These are phyloP conservation scores for Chlorophyllum brunneum DNA, from an alignment of 768 basidiomycete species.

Conservation along the genomic window DNA sequence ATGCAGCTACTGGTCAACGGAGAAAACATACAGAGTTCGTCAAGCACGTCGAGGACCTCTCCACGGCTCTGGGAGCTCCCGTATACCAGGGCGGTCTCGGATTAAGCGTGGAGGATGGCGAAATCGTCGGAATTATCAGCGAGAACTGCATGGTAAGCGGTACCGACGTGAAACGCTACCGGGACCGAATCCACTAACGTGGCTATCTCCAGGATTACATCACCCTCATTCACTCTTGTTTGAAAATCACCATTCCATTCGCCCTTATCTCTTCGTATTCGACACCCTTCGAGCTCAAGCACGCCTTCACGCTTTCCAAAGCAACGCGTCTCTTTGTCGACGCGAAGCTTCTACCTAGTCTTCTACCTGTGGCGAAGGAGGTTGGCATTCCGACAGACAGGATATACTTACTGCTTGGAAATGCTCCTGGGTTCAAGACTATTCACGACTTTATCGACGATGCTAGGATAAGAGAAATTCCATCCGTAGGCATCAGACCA, in stretches of 20 bases:
- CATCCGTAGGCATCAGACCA: slow-evolving; percentile 37
- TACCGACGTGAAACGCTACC: no score
- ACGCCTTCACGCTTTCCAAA: slow-evolving; percentile 29
- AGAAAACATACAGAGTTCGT: slow-evolving; percentile 46
- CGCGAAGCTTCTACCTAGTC: slow-evolving; percentile 24
- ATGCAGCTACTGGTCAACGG: slow-evolving; percentile 46
- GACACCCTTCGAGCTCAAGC: slow-evolving; percentile 34
- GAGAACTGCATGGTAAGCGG: slow-evolving; percentile 69
- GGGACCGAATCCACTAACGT: not conserved
- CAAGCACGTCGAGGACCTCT: slow-evolving; percentile 47
- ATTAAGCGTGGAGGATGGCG: slow-evolving; percentile 39
- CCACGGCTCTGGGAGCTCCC: slow-evolving; percentile 53
- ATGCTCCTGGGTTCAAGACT: slow-evolving; percentile 34
- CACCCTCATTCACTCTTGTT: slow-evolving; percentile 27
- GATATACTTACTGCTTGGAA: slow-evolving; percentile 49
- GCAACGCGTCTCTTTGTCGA: slow-evolving; percentile 32
- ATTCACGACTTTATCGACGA: slow-evolving; percentile 41
- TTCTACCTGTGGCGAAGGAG: slow-evolving; percentile 30
- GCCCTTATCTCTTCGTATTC: slow-evolving; percentile 34
- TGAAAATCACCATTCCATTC: slow-evolving; percentile 28
- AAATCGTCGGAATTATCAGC: slow-evolving; percentile 67
- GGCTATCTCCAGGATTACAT: slow-evolving; percentile 35
- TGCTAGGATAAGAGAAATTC: slow-evolving; percentile 32
- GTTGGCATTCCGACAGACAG: slow-evolving; percentile 34
- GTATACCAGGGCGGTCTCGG: slow-evolving; percentile 52